phyloP scores from a whole-genome alignment of 495 filamentous ascomycete genomes.

The Xylaria grammica region DNA sequence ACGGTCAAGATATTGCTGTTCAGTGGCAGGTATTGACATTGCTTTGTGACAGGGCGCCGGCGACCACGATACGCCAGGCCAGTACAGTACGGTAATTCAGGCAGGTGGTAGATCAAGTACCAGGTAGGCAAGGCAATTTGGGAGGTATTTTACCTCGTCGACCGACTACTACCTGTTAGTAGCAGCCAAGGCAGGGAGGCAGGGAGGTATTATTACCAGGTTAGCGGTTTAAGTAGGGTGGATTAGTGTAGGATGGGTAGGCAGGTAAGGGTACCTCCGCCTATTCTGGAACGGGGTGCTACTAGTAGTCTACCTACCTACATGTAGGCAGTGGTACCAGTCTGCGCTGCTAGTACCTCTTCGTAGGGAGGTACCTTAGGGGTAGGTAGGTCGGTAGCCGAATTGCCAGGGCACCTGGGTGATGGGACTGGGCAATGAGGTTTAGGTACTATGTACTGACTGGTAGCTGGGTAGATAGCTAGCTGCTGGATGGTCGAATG shows the following conservation, averaged over 20 bases:
- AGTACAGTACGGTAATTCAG: conserved; percentile 14
- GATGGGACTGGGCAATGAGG: neutral
- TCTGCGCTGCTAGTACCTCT: neutral
- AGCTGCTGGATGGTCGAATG: too few relatives aligned
- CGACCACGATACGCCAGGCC: conserved; percentile 24
- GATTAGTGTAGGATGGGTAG: too few relatives aligned
- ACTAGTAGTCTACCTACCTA: neutral
- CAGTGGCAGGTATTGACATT: conserved; percentile 25
- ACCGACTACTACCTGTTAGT: too few relatives aligned
- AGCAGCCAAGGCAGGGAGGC: too few relatives aligned
- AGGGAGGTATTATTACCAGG: too few relatives aligned
- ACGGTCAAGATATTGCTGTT: conserved; percentile 28
- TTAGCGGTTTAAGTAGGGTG: neutral
- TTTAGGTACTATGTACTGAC: neutral
- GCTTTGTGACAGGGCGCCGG: conserved; percentile 29
- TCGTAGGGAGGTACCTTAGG: too few relatives aligned
- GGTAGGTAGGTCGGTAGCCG: neutral
- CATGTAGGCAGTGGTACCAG: neutral
- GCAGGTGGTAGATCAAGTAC: conserved; percentile 19
- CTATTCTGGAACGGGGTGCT: neutral
- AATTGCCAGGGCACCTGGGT: too few relatives aligned
- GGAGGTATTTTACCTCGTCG: conserved; percentile 12
- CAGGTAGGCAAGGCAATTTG: conserved; percentile 12
- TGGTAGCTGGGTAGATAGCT: neutral
- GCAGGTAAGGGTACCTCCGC: conserved; percentile 7